Base-by-base conservation (phyloP, 78 protist genomes). In the Guillardia theta region DNA sequence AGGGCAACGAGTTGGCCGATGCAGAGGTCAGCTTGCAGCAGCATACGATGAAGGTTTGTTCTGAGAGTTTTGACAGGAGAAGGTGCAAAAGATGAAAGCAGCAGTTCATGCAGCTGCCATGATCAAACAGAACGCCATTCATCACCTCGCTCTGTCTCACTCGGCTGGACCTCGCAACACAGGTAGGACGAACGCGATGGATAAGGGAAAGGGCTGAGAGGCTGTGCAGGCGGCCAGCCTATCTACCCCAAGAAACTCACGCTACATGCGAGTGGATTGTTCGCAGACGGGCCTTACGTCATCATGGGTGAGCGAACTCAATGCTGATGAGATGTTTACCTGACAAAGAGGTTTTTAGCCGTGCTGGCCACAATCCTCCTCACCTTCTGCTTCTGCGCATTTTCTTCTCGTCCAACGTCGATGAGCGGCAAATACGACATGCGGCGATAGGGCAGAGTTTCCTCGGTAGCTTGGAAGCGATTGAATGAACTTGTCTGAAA, bases 311-410 rank as follows among this genome's bases (percentile, higher is more conserved):
- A 58, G 70, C 70, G 27, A 3, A 24, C 6, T 58, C 70, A 24
- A 24, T 6, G 27, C 70, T 30, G 21, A 9, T 24, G 70, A 27
- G 4, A 30, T 8, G 70, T 58, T 58, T 50, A 24, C 39, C 70
- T 58, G 70, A 58, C 70, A 58, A 10, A 58, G 70, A 58, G 70
- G 21, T 8, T 58, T 1, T 24, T 30, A 58, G 83, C 41, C 36
- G 27, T 70, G 41, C 41, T 70, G 9, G 83, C 36, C 4, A 70
- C 45, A 12, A 70, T 70, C 83, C 22, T 70, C 45, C 22, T 70
- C 83, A 70, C 83, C n/a, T 70, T 70, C 41, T 70, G 83, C 83
- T 70, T 15, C 41, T 70, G 83, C 83, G 83, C 83, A 0, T 70
- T 12, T 24, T 70, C 83, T 0, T 70, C 83, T 15, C 83, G 22